These are phyloP conservation scores for Alternaria gaisen DNA, from an alignment of 2,329 filamentous ascomycete species.

Conservation along the genomic window DNA sequence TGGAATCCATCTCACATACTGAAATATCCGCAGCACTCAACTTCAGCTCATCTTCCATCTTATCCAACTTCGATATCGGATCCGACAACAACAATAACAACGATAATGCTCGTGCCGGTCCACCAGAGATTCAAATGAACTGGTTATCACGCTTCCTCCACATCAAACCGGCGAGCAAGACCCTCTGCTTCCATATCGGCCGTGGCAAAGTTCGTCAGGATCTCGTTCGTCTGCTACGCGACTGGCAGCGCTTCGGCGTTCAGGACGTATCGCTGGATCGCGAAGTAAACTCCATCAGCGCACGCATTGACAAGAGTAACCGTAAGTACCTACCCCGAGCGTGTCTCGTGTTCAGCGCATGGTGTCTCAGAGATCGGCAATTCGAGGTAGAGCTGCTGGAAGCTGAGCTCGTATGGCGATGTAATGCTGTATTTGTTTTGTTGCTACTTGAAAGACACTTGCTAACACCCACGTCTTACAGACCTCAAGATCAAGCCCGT, in stretches of 20 bases:
- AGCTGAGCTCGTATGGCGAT: conserved; percentile 21
- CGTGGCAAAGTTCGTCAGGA: conserved; percentile 80
- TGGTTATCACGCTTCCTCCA: conserved; percentile 91
- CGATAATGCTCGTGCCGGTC: conserved; percentile 50
- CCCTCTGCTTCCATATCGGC: conserved; percentile 78
- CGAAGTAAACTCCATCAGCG: conserved; percentile 79
- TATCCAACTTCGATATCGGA: conserved; percentile 48
- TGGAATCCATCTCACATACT: conserved; percentile 21
- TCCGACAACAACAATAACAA: conserved; percentile 40
- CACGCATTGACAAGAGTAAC: conserved; percentile 77
- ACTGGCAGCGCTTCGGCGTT: conserved; percentile 85
- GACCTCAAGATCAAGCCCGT: conserved; percentile 86
- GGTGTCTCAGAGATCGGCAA: conserved; percentile 21
- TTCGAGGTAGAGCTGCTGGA: conserved; percentile 32
- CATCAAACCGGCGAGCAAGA: conserved; percentile 80
- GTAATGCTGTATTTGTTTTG: conserved; percentile 26
- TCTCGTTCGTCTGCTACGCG: conserved; percentile 75
- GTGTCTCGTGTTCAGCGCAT: conserved; percentile 27
- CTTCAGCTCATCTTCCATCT: conserved; percentile 42
- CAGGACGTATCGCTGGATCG: conserved; percentile 81
- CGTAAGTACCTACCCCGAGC: conserved; percentile 64
- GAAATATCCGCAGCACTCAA: conserved; percentile 30
- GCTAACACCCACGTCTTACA: conserved; percentile 49
- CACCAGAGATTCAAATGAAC: conserved; percentile 65
- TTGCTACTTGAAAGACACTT: background rate